A percentile compares a stretch with the other conserved stretches of the same genome.
Evolutionary conservation across 768 basidiomycete species (phyloP).

Genomic region (Xerocomus potaroensis): DNA sequence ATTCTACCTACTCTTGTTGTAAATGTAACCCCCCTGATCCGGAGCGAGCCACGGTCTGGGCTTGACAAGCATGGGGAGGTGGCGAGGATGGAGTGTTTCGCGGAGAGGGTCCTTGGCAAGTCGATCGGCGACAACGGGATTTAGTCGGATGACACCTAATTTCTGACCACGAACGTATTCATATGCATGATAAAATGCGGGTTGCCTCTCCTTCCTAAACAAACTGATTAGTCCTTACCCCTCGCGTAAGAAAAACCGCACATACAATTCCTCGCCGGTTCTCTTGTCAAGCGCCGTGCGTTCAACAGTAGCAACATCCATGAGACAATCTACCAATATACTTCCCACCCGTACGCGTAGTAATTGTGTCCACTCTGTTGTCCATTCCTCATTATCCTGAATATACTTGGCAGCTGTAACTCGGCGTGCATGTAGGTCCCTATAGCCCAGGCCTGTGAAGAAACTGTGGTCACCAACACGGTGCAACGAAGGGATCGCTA

Average conservation of each 20-base stretch:
- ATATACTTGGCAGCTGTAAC: conserved; percentile 61
- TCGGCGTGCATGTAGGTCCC: conserved; percentile 57
- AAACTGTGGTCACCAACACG: conserved; percentile 35
- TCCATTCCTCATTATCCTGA: conserved; percentile 66
- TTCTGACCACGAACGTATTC: conserved; percentile 93
- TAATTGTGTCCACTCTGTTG: conserved; percentile 77
- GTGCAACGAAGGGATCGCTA: conserved; percentile 40
- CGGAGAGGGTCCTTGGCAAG: conserved; percentile 69
- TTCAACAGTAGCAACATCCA: conserved; percentile 77
- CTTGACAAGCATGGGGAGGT: conserved; percentile 91
- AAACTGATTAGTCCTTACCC: conserved; percentile 3
- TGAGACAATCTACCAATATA: conserved; percentile 75
- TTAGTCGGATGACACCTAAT: conserved; percentile 87
- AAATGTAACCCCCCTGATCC: conserved; percentile 79
- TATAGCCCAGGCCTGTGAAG: conserved; percentile 60
- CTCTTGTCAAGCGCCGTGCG: conserved; percentile 53
- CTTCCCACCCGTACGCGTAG: conserved; percentile 76
- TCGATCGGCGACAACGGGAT: conserved; percentile 72
- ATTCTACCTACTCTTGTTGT: conserved; percentile 58
- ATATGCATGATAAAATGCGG: conserved; percentile 88
- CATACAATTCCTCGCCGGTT: conserved; percentile 61
- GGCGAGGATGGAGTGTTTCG: conserved; percentile 82
- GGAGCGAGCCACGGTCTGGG: conserved; percentile 83
- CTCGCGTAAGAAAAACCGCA: conserved; percentile 6
- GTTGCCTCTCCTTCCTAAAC: conserved; percentile 69